Base-by-base conservation (phyloP, 352 stramenopile genomes). In the Globisporangium abappressorium region DNA sequence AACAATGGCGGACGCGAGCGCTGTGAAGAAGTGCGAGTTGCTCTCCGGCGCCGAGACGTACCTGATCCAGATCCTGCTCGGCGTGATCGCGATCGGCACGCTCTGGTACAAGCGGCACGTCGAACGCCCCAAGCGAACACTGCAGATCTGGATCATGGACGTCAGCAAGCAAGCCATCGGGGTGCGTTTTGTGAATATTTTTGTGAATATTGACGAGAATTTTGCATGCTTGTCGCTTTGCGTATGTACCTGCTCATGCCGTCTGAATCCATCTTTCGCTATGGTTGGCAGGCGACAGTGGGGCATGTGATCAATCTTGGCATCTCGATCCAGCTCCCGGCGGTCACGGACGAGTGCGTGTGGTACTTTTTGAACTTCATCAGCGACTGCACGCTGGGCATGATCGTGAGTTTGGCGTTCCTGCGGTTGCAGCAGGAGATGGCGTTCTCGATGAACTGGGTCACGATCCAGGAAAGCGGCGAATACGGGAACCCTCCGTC, bases 291-390 rank as follows among this genome's bases (percentile, higher is more conserved):
- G 79, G 85, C 85, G 30, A 78, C 77, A 4, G 71, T 86, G 22
- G 78, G 80, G 26, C 85, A 94, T 63, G 77, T 91, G 34, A 89
- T 91, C 63, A 92, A 94, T 63, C 72, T 93, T 24, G 69, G 81
- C 43, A 84, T 90, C 38, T 77, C 87, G 12, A 81, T 91, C 47
- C 74, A 88, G 65, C 77, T 93, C 62, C 85, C 85, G n/a, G 77
- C 83, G 22, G 83, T 93, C 60, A 89, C 86, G 20, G 85, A 94
- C 70, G 84, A 94, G 66, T 94, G 86, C 72, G 83, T 89, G 11
- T 94, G 86, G 86, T 94, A 94, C 68, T 94, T 94, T 67, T 73
- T 93, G 66, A 94, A 94, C 69, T 93, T 92, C 36, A 75, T 93
- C 60, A 83, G 79, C 58, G 86, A 94, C 69, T 91, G 82, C 63